These are phyloP conservation scores for Barnettozyma vustinii DNA, from an alignment of 805 yeast species.

Conservation along the genomic window DNA sequence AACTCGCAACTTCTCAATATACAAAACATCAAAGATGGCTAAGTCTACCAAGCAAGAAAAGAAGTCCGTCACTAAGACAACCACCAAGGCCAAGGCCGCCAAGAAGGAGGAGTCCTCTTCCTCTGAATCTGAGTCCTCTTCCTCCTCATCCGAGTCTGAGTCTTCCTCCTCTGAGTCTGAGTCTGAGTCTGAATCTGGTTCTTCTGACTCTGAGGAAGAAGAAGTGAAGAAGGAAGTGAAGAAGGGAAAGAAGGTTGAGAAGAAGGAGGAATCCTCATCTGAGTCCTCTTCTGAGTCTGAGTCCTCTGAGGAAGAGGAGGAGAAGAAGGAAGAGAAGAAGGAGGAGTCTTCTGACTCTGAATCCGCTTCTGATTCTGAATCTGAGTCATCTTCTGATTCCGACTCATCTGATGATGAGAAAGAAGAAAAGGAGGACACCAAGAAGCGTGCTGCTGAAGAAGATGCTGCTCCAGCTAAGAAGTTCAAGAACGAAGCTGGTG, in stretches of 20 bases:
- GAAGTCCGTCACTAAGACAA: conserved; percentile 15
- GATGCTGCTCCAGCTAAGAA: conserved; percentile 29
- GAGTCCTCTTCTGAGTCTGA: conserved; percentile 24
- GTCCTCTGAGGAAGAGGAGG: conserved; percentile 19
- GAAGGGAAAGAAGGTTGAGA: conserved; percentile 19
- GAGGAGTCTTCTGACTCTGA: conserved; percentile 7
- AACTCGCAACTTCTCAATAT: not conserved
- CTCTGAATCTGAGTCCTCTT: conserved; percentile 20
- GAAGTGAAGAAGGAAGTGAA: not conserved
- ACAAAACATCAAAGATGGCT: conserved; percentile 16
- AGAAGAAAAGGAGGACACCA: conserved; percentile 25
- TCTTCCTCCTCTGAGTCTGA: conserved; percentile 15
- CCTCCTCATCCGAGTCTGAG: conserved; percentile 11
- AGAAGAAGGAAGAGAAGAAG: conserved; percentile 10
- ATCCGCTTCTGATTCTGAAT: conserved; percentile 13
- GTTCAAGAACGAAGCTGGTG: conserved; percentile 25
- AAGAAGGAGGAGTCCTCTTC: conserved; percentile 25
- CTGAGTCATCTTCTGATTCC: conserved; percentile 17
- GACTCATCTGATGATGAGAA: conserved; percentile 23
- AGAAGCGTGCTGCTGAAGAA: conserved; percentile 34
- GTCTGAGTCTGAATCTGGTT: conserved; percentile 17
- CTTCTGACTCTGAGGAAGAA: conserved; percentile 19
- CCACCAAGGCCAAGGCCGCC: conserved; percentile 16
- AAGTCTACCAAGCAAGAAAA: conserved; percentile 18
- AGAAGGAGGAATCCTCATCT: conserved; percentile 20